Conservation (phyloP, 805 yeast species). For the Ogataea chonburiensis region DNA sequence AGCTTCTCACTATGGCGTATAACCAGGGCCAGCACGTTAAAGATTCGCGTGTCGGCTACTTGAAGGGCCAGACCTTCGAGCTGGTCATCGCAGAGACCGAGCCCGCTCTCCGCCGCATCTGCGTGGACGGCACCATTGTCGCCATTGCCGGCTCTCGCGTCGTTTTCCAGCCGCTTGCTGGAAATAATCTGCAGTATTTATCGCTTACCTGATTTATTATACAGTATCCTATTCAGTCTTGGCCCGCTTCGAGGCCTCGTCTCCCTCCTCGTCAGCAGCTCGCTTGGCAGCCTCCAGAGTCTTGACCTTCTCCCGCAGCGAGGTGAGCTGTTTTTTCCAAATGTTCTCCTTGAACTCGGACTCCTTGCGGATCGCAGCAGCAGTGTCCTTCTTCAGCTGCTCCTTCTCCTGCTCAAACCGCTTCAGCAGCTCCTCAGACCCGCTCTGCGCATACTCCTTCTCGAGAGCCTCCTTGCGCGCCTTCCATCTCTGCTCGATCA, state of each 20-base stretch:
- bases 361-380: constrained; percentile 53
- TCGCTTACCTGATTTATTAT: constrained; percentile 4
- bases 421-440: constrained; percentile 17
- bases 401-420: constrained; percentile 31
- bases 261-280: constrained; percentile 17
- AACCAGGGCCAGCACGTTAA: constrained; percentile 52
- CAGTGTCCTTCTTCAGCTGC: constrained; percentile 44
- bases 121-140: constrained; percentile 65
- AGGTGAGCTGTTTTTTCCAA: constrained; percentile 52
- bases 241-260: constrained; percentile 21
- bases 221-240: constrained; percentile 18
- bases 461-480: constrained; percentile 38
- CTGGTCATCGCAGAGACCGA: constrained; percentile 31
- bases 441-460: constrained; percentile 18
- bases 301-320: constrained; percentile 41
- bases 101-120: constrained; percentile 47
- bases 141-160: constrained; percentile 14
- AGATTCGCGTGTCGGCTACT: constrained; percentile 49
- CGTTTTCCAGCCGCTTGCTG: constrained; percentile 1
- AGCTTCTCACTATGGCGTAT: constrained; percentile 58
- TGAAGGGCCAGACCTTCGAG: constrained; percentile 18
- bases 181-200: constrained; percentile 1
- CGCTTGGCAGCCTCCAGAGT: constrained; percentile 25
- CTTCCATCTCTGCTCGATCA: constrained; percentile 35
- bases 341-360: constrained; percentile 57